Percentiles rank a stretch among this genome's conserved stretches.
Conservation (phyloP, 1,284 basidiomycete genomes). For the Tilletia walkeri region DNA sequence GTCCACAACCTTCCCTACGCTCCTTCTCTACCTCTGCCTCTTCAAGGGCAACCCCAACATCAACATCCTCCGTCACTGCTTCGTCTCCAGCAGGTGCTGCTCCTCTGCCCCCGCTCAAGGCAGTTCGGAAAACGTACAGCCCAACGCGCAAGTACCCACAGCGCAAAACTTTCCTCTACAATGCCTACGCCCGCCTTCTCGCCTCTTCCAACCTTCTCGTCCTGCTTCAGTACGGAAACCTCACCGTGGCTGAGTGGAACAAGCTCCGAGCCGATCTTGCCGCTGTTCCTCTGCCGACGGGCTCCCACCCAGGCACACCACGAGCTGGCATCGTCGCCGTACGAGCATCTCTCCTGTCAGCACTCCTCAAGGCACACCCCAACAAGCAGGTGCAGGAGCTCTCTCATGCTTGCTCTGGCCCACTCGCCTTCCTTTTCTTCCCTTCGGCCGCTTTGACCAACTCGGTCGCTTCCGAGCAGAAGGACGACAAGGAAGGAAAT, state of each 20-base stretch:
- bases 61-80: not conserved
- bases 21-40: conserved; percentile 1
- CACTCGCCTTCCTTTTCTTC: conserved; percentile 13
- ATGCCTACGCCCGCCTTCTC: conserved; percentile 42
- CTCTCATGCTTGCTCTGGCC: not conserved
- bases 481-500: not conserved
- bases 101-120: not conserved
- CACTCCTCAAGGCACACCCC: not conserved
- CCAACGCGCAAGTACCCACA: conserved; percentile 11
- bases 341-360: not conserved
- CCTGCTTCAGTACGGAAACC: conserved; percentile 47
- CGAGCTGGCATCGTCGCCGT: conserved; percentile 4
- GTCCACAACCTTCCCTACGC: not conserved
- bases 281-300: conserved; percentile 33
- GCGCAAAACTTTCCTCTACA: conserved; percentile 43
- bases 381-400: not conserved
- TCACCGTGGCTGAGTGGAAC: conserved; percentile 38
- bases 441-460: not conserved
- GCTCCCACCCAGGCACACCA: not conserved
- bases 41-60: not conserved
- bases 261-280: conserved; percentile 39
- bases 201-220: conserved; percentile 35
- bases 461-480: not conserved
- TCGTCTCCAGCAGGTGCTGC: not conserved
- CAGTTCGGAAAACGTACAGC: not conserved